phyloP scores from a whole-genome alignment of 257 asterid species.

The Solanum verrucosum region DNA sequence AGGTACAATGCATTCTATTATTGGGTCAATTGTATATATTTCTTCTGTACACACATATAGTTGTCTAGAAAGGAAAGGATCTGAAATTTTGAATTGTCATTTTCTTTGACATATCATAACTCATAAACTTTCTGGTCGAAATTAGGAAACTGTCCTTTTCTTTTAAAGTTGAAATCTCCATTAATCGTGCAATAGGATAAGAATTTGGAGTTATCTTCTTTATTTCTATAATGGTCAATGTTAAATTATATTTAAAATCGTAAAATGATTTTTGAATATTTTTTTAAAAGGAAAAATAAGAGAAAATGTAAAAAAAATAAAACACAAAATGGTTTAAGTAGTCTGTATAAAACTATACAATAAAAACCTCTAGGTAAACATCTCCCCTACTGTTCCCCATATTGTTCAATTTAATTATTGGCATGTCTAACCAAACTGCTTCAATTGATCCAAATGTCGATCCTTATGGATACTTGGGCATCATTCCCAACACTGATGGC shows the following conservation, averaged over 20 bases:
- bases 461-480: slow-evolving; percentile 18
- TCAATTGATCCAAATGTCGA: slow-evolving; percentile 20
- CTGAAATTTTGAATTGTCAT: not conserved
- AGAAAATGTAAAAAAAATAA: not conserved
- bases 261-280: not conserved
- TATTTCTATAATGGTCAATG: not conserved
- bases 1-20: not conserved
- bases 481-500: slow-evolving; percentile 23
- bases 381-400: not conserved
- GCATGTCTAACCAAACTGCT: not conserved
- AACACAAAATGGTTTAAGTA: not conserved
- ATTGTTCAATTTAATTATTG: not conserved
- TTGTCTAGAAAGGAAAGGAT: not conserved
- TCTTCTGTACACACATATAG: not conserved
- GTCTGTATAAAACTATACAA: not conserved
- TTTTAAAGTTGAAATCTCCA: not conserved
- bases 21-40: not conserved
- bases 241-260: not conserved
- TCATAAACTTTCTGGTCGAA: not conserved
- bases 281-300: no score
- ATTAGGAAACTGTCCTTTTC: not conserved
- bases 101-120: not conserved
- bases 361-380: not conserved
- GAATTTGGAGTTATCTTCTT: not conserved
- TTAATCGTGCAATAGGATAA: not conserved